Evolutionary conservation across 495 filamentous ascomycete genomes (phyloP).

Genomic region (Poronia punctata): DNA sequence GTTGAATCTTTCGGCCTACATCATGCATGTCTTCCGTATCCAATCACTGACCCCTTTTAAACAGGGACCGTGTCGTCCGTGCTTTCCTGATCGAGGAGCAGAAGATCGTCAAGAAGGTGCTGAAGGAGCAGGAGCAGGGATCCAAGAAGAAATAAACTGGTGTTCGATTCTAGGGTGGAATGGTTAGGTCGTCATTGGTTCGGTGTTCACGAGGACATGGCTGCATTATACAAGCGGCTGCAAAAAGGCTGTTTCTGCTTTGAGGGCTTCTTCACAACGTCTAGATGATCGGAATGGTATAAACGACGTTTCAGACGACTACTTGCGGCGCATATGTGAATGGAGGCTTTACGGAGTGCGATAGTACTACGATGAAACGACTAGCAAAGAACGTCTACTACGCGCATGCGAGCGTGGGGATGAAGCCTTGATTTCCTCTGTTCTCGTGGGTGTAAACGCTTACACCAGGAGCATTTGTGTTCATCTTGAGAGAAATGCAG

Average conservation of each 20-base stretch:
- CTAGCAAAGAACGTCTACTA: background rate
- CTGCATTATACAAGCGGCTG: conserved; percentile 36
- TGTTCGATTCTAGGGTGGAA: conserved; percentile 24
- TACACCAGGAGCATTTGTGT: too few relatives aligned
- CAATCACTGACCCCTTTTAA: conserved; percentile 1
- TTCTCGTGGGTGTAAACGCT: too few relatives aligned
- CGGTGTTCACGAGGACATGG: conserved; percentile 45
- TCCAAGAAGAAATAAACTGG: conserved; percentile 66
- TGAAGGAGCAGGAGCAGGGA: conserved; percentile 70
- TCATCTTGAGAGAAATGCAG: too few relatives aligned
- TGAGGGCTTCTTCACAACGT: conserved; percentile 41
- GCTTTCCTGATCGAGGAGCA: conserved; percentile 99
- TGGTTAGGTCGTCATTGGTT: conserved; percentile 40
- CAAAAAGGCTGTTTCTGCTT: conserved; percentile 36
- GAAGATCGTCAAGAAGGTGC: conserved; percentile 99
- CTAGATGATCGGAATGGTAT: conserved; percentile 30
- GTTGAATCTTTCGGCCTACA: background rate
- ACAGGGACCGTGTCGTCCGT: conserved; percentile 87
- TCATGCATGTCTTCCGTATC: background rate
- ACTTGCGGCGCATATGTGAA: conserved; percentile 4
- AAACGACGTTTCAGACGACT: conserved; percentile 23
- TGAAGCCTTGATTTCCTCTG: background rate
- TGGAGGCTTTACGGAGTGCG: background rate
- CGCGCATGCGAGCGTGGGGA: background rate
- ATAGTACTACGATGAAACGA: conserved; percentile 8